phyloP scores from a whole-genome alignment of 192 early-diverging fungal species.

The Coemansia sp. region DNA sequence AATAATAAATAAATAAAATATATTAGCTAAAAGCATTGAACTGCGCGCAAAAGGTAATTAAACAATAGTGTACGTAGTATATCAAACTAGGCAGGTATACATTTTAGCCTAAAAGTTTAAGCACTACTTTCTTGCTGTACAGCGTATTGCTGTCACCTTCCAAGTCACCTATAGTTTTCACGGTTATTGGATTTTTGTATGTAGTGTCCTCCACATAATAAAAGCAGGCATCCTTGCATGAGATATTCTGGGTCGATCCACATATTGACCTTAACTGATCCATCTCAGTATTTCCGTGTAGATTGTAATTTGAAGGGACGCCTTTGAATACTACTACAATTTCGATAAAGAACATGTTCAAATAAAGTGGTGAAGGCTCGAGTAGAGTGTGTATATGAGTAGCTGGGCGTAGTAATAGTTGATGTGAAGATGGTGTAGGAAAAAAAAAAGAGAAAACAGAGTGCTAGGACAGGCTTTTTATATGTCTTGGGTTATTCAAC shows the following conservation, averaged over 20 bases:
- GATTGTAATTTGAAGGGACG: neutral
- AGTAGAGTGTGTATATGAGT: neutral
- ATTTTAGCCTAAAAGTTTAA: neutral
- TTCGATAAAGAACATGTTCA: neutral
- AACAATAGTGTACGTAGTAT: neutral
- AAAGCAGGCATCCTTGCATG: neutral
- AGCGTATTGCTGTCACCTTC: too few relatives aligned
- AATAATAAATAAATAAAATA: neutral
- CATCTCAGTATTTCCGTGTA: too few relatives aligned
- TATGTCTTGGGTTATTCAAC: neutral
- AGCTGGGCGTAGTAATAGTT: neutral
- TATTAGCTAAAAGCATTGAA: neutral
- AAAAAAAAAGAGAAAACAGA: neutral
- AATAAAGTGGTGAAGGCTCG: neutral
- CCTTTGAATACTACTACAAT: neutral
- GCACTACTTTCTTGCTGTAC: too few relatives aligned
- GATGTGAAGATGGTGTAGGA: neutral
- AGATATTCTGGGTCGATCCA: too few relatives aligned
- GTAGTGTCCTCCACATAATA: neutral
- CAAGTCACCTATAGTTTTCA: too few relatives aligned
- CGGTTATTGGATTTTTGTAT: neutral
- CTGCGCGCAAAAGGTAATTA: neutral
- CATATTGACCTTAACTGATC: neutral
- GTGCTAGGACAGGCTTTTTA: neutral
- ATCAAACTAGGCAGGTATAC: neutral